These are phyloP conservation scores for Trichophyton mentagrophytes DNA, from an alignment of 2,329 filamentous ascomycete genomes.

Conservation along the genomic window DNA sequence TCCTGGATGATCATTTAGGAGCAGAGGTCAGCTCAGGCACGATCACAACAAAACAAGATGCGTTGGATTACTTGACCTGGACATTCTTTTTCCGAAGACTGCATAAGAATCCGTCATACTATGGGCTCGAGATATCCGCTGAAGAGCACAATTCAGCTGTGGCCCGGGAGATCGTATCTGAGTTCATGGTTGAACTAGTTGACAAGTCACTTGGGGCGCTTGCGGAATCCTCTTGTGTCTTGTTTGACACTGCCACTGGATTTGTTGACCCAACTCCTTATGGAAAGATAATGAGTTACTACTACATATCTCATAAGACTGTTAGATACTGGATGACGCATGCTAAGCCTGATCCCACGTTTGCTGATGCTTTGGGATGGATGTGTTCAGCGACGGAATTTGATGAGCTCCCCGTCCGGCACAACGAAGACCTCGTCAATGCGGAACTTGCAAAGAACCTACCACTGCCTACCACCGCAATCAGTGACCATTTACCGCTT, in stretches of 20 bases:
- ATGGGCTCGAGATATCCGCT: slow-evolving; percentile 82
- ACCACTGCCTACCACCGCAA: slow-evolving; percentile 50
- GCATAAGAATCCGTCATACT: slow-evolving; percentile 97
- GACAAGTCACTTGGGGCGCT: slow-evolving; percentile 74
- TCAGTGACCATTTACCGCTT: slow-evolving; percentile 59
- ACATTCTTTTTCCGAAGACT: slow-evolving; percentile 97
- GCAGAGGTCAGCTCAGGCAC: slow-evolving; percentile 92
- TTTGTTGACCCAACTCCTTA: slow-evolving; percentile 81
- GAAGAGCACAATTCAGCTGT: slow-evolving; percentile 81
- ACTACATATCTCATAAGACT: slow-evolving; percentile 92
- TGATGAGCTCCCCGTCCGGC: slow-evolving; percentile 90
- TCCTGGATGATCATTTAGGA: slow-evolving; percentile 90
- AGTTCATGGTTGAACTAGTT: slow-evolving; percentile 89
- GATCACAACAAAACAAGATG: slow-evolving; percentile 87
- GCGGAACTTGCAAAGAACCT: slow-evolving; percentile 73
- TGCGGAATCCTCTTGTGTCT: slow-evolving; percentile 69
- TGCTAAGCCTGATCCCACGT: slow-evolving; percentile 60
- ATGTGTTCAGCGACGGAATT: slow-evolving; percentile 91
- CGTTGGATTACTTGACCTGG: slow-evolving; percentile 95
- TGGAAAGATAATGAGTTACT: slow-evolving; percentile 98
- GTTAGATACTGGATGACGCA: slow-evolving; percentile 71
- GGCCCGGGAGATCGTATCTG: slow-evolving; percentile 78
- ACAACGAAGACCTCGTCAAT: slow-evolving; percentile 98
- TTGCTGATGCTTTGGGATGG: slow-evolving; percentile 77
- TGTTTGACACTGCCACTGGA: slow-evolving; percentile 64